Conservation (phyloP, 768 basidiomycete species). For the Pisolithus microcarpus region DNA sequence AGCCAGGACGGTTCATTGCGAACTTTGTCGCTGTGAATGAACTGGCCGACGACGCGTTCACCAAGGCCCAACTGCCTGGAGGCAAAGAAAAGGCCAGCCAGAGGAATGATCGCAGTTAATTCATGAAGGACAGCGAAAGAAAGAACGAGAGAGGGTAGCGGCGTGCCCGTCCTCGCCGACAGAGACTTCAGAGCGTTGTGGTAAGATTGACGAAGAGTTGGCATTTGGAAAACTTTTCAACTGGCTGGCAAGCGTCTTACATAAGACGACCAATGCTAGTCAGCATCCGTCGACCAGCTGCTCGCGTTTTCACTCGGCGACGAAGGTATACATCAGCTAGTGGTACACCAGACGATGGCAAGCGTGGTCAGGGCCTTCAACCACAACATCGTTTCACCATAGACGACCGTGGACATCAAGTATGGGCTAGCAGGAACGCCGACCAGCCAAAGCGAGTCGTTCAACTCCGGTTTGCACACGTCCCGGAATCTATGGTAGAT, state of each 20-base stretch:
- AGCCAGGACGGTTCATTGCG: conserved; percentile 31
- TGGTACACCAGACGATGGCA: neutral
- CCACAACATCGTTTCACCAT: conserved; percentile 12
- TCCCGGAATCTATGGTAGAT: conserved; percentile 41
- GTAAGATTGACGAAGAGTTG: conserved; percentile 27
- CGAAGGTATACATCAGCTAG: neutral
- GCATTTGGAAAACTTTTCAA: conserved; percentile 13
- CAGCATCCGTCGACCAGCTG: conserved; percentile 5
- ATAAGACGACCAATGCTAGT: conserved; percentile 20
- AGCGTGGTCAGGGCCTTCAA: neutral
- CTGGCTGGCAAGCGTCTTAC: conserved; percentile 7
- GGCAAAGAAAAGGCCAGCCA: conserved; percentile 66
- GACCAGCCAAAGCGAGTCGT: conserved; percentile 23
- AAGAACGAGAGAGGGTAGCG: conserved; percentile 64
- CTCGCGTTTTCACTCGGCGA: conserved; percentile 4
- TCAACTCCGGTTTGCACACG: conserved; percentile 34
- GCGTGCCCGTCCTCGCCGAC: conserved; percentile 64
- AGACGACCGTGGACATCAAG: conserved; percentile 17
- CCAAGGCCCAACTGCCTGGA: conserved; percentile 65
- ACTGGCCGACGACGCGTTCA: conserved; percentile 46
- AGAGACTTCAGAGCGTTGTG: conserved; percentile 49
- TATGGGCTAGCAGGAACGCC: conserved; percentile 5
- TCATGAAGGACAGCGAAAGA: conserved; percentile 86
- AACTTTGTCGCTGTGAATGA: conserved; percentile 20
- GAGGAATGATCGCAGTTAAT: conserved; percentile 70